Conservation (phyloP, 257 asterid genomes). For the Nicotiana sylvestris region DNA sequence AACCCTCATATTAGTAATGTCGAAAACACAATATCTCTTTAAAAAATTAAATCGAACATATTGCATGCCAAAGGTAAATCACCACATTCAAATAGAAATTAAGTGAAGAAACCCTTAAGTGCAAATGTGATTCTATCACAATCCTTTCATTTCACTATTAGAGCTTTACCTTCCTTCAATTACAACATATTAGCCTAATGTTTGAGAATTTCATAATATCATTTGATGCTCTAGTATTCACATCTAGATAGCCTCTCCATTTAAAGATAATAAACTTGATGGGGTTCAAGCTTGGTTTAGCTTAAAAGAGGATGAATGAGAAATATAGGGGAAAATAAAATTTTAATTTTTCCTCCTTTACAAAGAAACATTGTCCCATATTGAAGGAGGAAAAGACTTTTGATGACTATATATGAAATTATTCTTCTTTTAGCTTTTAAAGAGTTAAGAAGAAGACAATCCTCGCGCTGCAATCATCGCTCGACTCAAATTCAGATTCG, state of each 20-base stretch:
- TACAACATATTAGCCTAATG: conserved; percentile 35
- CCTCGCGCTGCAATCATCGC: too few species aligned
- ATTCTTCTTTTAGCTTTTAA: too few species aligned
- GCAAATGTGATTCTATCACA: conserved; percentile 46
- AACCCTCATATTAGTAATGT: conserved; percentile 64
- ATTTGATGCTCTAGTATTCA: conserved; percentile 26
- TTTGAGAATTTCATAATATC: conserved; percentile 52
- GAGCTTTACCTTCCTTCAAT: conserved; percentile 36
- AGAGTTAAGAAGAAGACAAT: too few species aligned
- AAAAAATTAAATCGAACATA: conserved; percentile 52
- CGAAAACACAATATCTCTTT: conserved; percentile 61
- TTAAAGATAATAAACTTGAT: not conserved
- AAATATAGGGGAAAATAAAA: too few species aligned
- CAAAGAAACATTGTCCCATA: too few species aligned
- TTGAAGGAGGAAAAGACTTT: too few species aligned
- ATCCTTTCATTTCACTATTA: conserved; percentile 45
- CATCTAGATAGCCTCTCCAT: not conserved
- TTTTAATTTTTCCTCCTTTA: too few species aligned
- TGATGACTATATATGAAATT: too few species aligned
- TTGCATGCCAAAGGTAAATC: conserved; percentile 29
- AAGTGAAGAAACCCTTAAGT: conserved; percentile 60
- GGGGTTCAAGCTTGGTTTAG: too few species aligned
- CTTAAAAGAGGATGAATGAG: too few species aligned
- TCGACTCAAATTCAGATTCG: too few species aligned
- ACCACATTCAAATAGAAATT: conserved; percentile 60